Evolutionary conservation across 129 eudicot species (phyloP).

Genomic region (Erigeron canadensis): DNA sequence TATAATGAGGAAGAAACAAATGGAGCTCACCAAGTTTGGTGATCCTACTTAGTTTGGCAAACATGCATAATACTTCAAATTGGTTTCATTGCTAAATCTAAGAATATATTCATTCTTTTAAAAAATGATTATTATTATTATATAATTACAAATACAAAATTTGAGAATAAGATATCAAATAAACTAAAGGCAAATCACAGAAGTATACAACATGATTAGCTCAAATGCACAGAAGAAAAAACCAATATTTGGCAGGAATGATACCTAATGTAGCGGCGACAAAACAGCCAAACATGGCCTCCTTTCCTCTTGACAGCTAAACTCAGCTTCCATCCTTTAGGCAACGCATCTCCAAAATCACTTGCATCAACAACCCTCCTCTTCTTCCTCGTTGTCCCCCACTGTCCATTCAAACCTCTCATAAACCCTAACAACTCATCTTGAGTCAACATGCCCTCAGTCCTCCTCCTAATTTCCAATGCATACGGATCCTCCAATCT

Average conservation of each 20-base stretch:
- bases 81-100: no score
- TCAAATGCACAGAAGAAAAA: not conserved
- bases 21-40: no score
- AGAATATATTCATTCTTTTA: no score
- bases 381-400: constrained; percentile 90
- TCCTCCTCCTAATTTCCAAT: constrained; percentile 56
- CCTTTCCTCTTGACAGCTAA: constrained; percentile 63
- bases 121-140: no score
- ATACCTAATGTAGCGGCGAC: constrained; percentile 89
- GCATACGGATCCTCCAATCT: constrained; percentile 61
- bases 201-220: not conserved
- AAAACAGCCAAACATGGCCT: constrained; percentile 61
- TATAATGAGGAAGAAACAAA: no score
- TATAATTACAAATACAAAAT: no score
- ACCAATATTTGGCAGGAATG: not conserved
- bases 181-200: not conserved
- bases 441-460: constrained; percentile 45
- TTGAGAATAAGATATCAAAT: not conserved
- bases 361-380: constrained; percentile 71
- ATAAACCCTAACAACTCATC: constrained; percentile 70
- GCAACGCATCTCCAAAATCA: constrained; percentile 69
- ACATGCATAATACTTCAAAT: no score
- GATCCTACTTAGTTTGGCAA: no score
- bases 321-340: constrained; percentile 70
- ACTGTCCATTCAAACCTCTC: constrained; percentile 57